These are phyloP conservation scores for Boletus tomentosulus DNA, from an alignment of 768 basidiomycete genomes.

Conservation along the genomic window DNA sequence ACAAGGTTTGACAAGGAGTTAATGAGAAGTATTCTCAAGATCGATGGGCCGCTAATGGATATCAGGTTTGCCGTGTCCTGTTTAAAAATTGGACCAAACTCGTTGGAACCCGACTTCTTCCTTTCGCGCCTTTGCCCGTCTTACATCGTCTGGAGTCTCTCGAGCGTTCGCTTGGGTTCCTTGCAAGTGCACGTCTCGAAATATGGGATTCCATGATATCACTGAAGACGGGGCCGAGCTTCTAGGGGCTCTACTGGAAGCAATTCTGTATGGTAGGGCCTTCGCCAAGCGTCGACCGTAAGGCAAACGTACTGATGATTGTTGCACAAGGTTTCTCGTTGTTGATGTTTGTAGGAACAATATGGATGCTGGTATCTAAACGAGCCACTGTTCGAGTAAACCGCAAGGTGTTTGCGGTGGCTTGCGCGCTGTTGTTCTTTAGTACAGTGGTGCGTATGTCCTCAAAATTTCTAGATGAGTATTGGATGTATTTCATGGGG, in stretches of 20 bases:
- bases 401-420: slow-evolving; percentile 11
- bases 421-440: slow-evolving; percentile 19
- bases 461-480: background rate
- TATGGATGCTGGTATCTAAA: slow-evolving; percentile 16
- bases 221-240: slow-evolving; percentile 2
- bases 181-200: background rate
- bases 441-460: slow-evolving; percentile 20
- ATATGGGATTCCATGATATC: background rate
- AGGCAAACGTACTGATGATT: background rate
- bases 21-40: background rate
- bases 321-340: background rate
- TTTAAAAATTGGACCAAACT: background rate
- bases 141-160: background rate
- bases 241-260: slow-evolving; percentile 1
- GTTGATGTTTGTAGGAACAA: slow-evolving; percentile 10
- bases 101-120: background rate
- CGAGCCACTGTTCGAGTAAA: slow-evolving; percentile 8
- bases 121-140: background rate
- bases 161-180: background rate
- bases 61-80: background rate
- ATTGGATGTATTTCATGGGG: background rate
- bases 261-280: slow-evolving; percentile 2
- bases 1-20: background rate
- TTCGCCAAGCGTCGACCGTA: too few species aligned
- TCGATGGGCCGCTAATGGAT: background rate